Conservation (phyloP, 2,329 filamentous ascomycete species). For the Elsinoe batatas region DNA sequence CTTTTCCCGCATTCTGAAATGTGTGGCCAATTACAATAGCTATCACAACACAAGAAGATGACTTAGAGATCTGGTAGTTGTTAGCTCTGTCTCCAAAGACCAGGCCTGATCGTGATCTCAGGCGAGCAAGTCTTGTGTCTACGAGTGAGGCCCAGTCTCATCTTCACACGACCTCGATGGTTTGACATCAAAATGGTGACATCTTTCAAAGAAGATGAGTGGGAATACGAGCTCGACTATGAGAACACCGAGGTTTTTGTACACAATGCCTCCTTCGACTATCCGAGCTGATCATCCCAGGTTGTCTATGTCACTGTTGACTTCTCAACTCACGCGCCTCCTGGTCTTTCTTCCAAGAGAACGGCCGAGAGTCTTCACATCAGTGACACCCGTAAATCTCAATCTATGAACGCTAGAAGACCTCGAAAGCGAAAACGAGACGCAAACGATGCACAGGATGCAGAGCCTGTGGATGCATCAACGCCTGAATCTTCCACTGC, state of each 20-base stretch:
- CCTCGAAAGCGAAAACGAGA: slow-evolving; percentile 9
- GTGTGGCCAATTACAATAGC: too few relatives aligned
- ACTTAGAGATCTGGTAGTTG: too few relatives aligned
- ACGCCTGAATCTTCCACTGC: neutral
- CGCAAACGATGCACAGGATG: slow-evolving; percentile 2
- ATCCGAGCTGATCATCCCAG: slow-evolving; percentile 47
- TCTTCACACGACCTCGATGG: too few relatives aligned
- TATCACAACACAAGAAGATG: too few relatives aligned
- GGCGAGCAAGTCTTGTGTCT: too few relatives aligned
- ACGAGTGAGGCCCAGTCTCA: too few relatives aligned
- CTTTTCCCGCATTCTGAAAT: too few relatives aligned
- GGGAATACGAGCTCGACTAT: slow-evolving; percentile 21
- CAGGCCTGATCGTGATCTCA: too few relatives aligned
- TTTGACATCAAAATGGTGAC: too few relatives aligned
- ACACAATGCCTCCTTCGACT: slow-evolving; percentile 46
- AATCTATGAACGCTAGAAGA: slow-evolving; percentile 12
- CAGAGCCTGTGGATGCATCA: neutral
- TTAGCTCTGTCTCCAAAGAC: too few relatives aligned
- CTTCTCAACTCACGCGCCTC: slow-evolving; percentile 36
- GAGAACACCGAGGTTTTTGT: slow-evolving; percentile 32
- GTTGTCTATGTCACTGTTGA: slow-evolving; percentile 53
- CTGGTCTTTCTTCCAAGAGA: slow-evolving; percentile 17
- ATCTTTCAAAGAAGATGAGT: slow-evolving; percentile 8
- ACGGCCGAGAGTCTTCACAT: neutral
- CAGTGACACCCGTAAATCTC: neutral